Base-by-base conservation (phyloP, 2,329 filamentous ascomycete genomes). In the Aspergillus thermomutatus region DNA sequence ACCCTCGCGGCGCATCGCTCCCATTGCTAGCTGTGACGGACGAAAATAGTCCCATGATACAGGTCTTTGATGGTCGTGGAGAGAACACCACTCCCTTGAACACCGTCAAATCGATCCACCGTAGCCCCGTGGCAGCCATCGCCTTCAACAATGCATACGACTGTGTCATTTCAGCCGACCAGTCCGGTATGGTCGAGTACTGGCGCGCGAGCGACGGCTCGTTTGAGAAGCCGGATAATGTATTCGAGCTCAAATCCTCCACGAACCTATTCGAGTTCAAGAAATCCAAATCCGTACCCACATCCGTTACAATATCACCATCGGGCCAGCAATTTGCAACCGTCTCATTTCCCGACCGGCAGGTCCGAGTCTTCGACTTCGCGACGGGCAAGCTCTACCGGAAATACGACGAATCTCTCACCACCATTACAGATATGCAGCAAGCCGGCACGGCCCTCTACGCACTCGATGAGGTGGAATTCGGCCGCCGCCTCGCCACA, bases 261-360 rank as follows among this genome's bases (percentile, higher is more conserved):
- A 99, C 94, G 2, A 94, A 90, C 67, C 81, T 99, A 1, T 99
- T 97, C 69, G 93, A 96, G 53, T 97, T 99, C 79, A 97, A 96
- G 70, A 97, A 97, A 75, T 84, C 90, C 51, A 97, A 96, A 73
- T 90, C 92, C 0, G 84, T 88, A 0, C 92, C 93, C 0, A 85
- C 87, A 3, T 90, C 90, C 10, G 80, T 99, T 50, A 90, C 89
- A 0, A 83, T 99, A 49, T 97, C 94, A 0, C 92, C 92, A 0
- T 88, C 88, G 0, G 92, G 93, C 4, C 84, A 89, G 56, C 90
- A 92, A 58, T 94, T 99, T 69, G 91, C 89, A 1, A 89, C 91
- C 0, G 87, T 94, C 65, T 99, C 94, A 0, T 87, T 97, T 64
- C 95, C 94, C 0, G 94, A 99, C 73, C 87, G 94, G 55, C 95